Evolutionary conservation across 2,329 filamentous ascomycete species (phyloP).

Genomic region (Talaromyces albobiverticillius): DNA sequence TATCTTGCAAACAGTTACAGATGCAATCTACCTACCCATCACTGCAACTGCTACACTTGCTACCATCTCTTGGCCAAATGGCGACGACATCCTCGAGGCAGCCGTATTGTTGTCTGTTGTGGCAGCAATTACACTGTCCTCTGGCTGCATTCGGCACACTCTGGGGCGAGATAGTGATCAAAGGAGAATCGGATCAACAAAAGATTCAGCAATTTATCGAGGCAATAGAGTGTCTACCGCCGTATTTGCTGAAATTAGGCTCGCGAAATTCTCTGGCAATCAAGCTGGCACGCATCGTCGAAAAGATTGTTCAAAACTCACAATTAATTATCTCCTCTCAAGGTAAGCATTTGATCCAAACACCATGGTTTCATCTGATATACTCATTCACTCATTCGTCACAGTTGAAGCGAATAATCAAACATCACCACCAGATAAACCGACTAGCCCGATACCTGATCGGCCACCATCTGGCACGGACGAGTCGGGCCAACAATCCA

Average conservation of each 20-base stretch:
- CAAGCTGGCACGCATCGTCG: background rate
- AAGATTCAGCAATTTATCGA: background rate
- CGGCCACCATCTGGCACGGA: background rate
- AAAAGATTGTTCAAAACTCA: constrained; percentile 1
- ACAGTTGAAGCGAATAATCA: background rate
- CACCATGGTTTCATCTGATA: background rate
- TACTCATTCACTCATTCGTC: background rate
- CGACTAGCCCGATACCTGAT: background rate
- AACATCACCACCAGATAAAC: background rate
- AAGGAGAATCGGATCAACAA: background rate
- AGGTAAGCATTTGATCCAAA: background rate
- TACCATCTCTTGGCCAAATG: background rate
- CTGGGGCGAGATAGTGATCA: background rate
- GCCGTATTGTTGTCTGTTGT: constrained; percentile 1
- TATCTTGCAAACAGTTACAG: background rate
- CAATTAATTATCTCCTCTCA: background rate
- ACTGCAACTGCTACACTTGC: background rate
- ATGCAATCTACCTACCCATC: background rate
- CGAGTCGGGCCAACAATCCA: background rate
- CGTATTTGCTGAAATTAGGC: background rate
- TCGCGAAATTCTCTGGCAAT: background rate
- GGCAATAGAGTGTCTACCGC: background rate
- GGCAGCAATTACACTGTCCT: constrained; percentile 1
- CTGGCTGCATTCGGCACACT: background rate
- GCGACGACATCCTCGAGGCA: background rate